Conservation (phyloP, 2,329 filamentous ascomycete species). For the Coniochaeta sp. region DNA sequence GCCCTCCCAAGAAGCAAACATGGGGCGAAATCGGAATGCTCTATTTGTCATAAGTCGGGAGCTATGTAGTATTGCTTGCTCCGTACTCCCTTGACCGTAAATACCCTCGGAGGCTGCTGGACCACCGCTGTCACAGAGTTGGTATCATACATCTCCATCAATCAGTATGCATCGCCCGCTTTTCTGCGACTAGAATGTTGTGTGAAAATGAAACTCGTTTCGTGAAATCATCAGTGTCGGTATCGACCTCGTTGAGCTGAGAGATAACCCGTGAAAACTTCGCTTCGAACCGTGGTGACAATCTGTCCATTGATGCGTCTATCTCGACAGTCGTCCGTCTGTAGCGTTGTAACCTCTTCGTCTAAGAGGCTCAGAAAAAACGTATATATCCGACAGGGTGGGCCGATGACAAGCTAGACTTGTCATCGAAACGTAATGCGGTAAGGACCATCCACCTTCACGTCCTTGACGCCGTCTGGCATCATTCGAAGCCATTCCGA, state of each 20-base stretch:
- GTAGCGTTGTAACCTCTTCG: background rate
- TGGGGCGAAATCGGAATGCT: background rate
- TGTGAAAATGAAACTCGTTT: background rate
- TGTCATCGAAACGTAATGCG: conserved; percentile 29
- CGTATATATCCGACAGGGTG: background rate
- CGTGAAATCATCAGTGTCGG: background rate
- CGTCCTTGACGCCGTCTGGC: conserved; percentile 47
- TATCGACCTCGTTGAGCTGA: background rate
- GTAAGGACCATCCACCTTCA: conserved; percentile 46
- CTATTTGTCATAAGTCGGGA: background rate
- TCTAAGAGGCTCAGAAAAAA: background rate
- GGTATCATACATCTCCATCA: background rate
- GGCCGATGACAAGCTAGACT: background rate
- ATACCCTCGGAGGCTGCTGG: background rate
- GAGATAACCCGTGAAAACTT: background rate
- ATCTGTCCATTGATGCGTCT: background rate
- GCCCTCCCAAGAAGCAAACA: background rate
- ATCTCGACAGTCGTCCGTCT: background rate
- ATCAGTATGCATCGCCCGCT: background rate
- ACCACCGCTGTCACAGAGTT: background rate
- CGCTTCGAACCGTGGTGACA: background rate
- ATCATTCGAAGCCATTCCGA: conserved; percentile 51
- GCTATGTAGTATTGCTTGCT: background rate
- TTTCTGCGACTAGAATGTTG: background rate
- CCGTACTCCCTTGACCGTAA: background rate